Base-by-base conservation (phyloP, 1,284 basidiomycete species). In the Amylostereum areolatum region DNA sequence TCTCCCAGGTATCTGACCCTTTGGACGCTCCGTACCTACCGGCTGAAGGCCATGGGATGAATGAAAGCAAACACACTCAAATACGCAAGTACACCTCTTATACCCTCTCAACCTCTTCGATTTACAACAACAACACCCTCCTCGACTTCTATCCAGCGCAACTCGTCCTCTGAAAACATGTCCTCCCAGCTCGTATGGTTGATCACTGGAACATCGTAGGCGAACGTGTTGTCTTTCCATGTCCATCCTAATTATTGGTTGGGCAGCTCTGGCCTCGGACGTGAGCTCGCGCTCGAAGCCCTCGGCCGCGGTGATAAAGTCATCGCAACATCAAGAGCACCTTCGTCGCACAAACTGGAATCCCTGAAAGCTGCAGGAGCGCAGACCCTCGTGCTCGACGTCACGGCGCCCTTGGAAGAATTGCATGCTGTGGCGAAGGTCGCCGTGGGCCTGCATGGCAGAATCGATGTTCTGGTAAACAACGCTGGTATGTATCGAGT, bases 281-380 rank as follows among this genome's bases (percentile, higher is more conserved):
- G 52, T 34, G 47, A 47, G 18, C 32, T 55, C 24, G 37, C 47
- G 8, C 29, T 45, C 11, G 51, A 32, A 4, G 50, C 53, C 3
- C 50, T 56, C 12, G 18, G 27, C 6, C 49, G 49, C n/a, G 55
- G 54, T 31, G 51, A 53, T 36, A 49, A 51, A 34, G 51, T 55
- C 47, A 50, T 56, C 42, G 55, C 51, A 33, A 53, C 51, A 6
- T 43, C 55, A 25, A 50, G 55, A 10, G 44, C 35, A 5, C 43
- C 35, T 6, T 48, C 48, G 10, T 18, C 46, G 29, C 8, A 27
- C 8, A 37, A 34, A 30, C 30, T 55, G 28, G 45, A 46, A 18
- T 34, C 9, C 27, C 43, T 57, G 28, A 51, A 49, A n/a, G 45
- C 46, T n/a, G 30, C 30, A 6, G 55, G 54, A 11, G 55, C 55